A percentile compares a stretch with the other conserved stretches of the same genome.
phyloP scores from a whole-genome alignment of 2,329 filamentous ascomycete genomes.

The Penicillium sp. region DNA sequence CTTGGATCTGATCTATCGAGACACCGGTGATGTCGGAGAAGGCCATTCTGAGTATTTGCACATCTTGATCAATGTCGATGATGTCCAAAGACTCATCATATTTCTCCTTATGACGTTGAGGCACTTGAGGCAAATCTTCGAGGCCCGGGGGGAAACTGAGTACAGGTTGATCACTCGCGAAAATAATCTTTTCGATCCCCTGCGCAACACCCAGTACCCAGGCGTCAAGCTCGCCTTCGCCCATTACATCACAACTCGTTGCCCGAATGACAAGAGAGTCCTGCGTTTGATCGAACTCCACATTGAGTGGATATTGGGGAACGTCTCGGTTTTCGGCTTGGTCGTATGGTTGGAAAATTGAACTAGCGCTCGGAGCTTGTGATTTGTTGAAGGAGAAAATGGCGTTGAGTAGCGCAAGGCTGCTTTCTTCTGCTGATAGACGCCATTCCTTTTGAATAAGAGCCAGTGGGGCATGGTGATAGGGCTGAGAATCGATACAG shows the following conservation, averaged over 20 bases:
- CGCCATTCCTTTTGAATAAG: slow-evolving; percentile 6
- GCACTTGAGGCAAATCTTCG: background rate
- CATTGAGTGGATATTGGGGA: slow-evolving; percentile 5
- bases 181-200: background rate
- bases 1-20: background rate
- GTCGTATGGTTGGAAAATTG: slow-evolving; percentile 2
- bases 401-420: background rate
- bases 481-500: slow-evolving; percentile 1
- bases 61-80: background rate
- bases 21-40: background rate
- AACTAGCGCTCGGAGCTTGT: background rate
- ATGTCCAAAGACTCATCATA: background rate
- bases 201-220: background rate
- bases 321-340: background rate
- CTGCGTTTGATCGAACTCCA: slow-evolving; percentile 4
- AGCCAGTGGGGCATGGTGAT: slow-evolving; percentile 3
- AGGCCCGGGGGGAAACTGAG: background rate
- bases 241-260: background rate
- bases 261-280: slow-evolving; percentile 1
- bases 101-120: background rate
- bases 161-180: background rate
- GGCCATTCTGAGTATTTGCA: background rate
- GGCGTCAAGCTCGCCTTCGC: background rate
- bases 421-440: background rate
- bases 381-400: slow-evolving; percentile 9